Percentiles rank a stretch among this genome's conserved stretches.
These are phyloP conservation scores for Rhizopogon roseolus DNA, from an alignment of 768 basidiomycete genomes.

Conservation along the genomic window DNA sequence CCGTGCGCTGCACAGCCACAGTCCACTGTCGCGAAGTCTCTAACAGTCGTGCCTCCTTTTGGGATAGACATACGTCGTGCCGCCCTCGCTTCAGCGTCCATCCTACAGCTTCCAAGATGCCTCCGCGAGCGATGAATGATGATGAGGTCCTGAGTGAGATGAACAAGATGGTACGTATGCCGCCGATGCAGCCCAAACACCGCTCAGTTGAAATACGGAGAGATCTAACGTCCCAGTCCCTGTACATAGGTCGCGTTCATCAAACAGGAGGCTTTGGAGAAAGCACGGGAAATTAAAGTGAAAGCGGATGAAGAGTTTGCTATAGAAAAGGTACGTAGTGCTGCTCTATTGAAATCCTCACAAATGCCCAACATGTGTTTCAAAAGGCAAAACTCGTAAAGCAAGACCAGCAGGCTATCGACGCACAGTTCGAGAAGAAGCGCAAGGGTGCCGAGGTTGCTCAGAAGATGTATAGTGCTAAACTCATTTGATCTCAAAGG, in stretches of 20 bases:
- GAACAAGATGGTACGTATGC: slow-evolving; percentile 89
- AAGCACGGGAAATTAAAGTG: slow-evolving; percentile 93
- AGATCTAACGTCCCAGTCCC: slow-evolving; percentile 1
- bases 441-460: slow-evolving; percentile 88
- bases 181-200: slow-evolving; percentile 1
- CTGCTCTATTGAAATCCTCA: not conserved
- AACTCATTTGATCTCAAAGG: not conserved
- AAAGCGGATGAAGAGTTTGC: slow-evolving; percentile 99
- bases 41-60: too few relatives aligned
- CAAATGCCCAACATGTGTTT: not conserved
- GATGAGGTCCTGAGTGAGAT: slow-evolving; percentile 95
- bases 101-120: slow-evolving; percentile 37
- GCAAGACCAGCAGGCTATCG: slow-evolving; percentile 92
- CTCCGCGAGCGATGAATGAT: slow-evolving; percentile 81
- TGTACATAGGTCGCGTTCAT: slow-evolving; percentile 85
- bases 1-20: too few relatives aligned
- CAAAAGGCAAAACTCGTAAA: slow-evolving; percentile 92
- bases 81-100: too few relatives aligned
- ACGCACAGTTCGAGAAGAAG: slow-evolving; percentile 94
- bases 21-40: too few relatives aligned
- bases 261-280: slow-evolving; percentile 97
- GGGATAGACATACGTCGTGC: too few relatives aligned
- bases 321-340: slow-evolving; percentile 78
- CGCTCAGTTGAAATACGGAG: slow-evolving; percentile 1
- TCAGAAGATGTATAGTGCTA: slow-evolving; percentile 97